Evolutionary conservation across 331 rosid species (phyloP), one percentile per base, ranked within the genome.

Genomic region (Malus hybrid): DNA sequence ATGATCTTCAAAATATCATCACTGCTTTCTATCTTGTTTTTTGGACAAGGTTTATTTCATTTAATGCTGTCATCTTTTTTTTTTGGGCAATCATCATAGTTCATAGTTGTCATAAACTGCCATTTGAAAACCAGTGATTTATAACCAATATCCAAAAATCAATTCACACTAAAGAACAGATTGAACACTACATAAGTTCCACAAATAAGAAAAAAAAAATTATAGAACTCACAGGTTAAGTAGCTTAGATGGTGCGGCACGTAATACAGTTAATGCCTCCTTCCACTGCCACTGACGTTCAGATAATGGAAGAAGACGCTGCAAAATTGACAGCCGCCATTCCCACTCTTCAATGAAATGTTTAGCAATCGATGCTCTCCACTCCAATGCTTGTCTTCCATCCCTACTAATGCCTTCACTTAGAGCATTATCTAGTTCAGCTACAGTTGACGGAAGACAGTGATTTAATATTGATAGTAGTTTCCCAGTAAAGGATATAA

Each of bases 311-410:
- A 94, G 87, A 80, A 94, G 96, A 83, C 78, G 96, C 86, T 94
- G 99, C 82, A 94, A 85, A 85, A 92, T 92, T 85, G 99, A 92
- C 89, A 94, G 84, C 73, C 99, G 93, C 99, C 99, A 94, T 84
- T 92, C 89, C 96, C 97, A 94, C 84, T 94, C 99, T 89, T 94
- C 99, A 79, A 89, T 85, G 86, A 94, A 94, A 79, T 75, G 87
- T n/a, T 82, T 87, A 68, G 96, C 86, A 82, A 84, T 79, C 66
- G 97, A 89, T 73, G 90, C 83, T 82, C 96, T 92, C 99, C 97
- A 94, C 81, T 92, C 96, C 36, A 94, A 82, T 33, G 97, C 99
- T 84, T 92, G 93, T 74, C 85, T 87, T 80, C 97, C 89, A 65
- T 86, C 87, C 63, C 82, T 67, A 79, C 75, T 86, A 34, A 80